Conservation (phyloP, 2,329 filamentous ascomycete species). For the Epichloe coenophiala region DNA sequence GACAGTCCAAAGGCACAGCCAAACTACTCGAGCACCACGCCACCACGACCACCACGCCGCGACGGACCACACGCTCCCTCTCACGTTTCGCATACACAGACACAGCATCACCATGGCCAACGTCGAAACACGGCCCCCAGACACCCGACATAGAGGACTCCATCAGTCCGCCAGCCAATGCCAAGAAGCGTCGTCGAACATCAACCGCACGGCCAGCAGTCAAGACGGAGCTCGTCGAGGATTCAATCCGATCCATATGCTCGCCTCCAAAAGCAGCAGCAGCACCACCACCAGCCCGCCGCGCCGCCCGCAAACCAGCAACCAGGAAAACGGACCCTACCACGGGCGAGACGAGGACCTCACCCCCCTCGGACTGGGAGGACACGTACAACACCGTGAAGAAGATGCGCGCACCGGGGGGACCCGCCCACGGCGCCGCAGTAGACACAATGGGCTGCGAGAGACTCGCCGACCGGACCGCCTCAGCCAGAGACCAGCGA, state of each 20-base stretch:
- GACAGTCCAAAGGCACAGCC: conserved; percentile 43
- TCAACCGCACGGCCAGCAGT: conserved; percentile 6
- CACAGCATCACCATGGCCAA: conserved; percentile 11
- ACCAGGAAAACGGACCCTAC: conserved; percentile 27
- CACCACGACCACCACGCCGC: conserved; percentile 16
- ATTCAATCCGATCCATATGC: conserved; percentile 12
- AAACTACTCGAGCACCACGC: conserved; percentile 32
- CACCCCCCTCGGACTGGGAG: conserved; percentile 72
- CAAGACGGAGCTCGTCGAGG: conserved; percentile 26
- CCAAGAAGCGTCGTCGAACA: conserved; percentile 17
- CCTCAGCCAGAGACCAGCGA: conserved; percentile 44
- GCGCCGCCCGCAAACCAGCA: conserved; percentile 32
- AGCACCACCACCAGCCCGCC: conserved; percentile 9
- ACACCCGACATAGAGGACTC: conserved; percentile 44
- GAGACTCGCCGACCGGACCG: conserved; percentile 44
- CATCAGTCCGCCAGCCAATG: conserved; percentile 19
- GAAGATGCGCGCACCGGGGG: conserved; percentile 53
- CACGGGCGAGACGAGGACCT: conserved; percentile 25
- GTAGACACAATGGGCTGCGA: conserved; percentile 98
- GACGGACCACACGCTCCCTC: conserved; percentile 36
- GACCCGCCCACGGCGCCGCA: conserved; percentile 55
- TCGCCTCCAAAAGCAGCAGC: conserved; percentile 14
- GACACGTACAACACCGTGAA: conserved; percentile 65
- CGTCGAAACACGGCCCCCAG: conserved; percentile 7
- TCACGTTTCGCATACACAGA: conserved; percentile 32